Percentiles rank a stretch among this genome's conserved stretches.
Conservation (phyloP, 257 asterid species). For the Coffea canephora region DNA sequence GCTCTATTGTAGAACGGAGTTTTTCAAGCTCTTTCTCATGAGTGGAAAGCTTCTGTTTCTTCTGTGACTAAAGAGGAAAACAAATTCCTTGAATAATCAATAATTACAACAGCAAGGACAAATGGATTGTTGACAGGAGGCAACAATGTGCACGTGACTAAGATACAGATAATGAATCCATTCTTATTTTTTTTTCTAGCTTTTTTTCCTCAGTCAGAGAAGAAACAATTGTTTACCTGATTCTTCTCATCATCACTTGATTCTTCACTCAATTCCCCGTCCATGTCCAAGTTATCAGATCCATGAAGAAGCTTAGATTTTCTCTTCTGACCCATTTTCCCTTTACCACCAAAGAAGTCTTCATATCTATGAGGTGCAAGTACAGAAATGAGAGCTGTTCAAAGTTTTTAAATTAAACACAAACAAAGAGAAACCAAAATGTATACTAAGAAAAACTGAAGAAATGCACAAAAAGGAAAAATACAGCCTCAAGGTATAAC, state of each 20-base stretch:
- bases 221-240: conserved; percentile 5
- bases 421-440: background rate
- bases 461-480: conserved; percentile 9
- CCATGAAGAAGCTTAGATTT: conserved; percentile 38
- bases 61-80: conserved; percentile 31
- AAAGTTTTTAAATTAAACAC: conserved; percentile 4
- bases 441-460: background rate
- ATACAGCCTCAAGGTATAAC: background rate
- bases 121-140: conserved; percentile 2
- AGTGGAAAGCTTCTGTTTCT: conserved; percentile 59
- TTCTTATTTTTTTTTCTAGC: background rate
- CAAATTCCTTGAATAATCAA: background rate
- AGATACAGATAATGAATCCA: background rate
- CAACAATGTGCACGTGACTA: background rate
- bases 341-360: conserved; percentile 66
- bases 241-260: conserved; percentile 33
- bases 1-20: conserved; percentile 59
- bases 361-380: conserved; percentile 54
- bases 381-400: conserved; percentile 12
- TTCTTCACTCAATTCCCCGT: conserved; percentile 31
- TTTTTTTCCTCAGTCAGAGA: background rate
- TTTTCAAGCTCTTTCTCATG: conserved; percentile 76
- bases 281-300: conserved; percentile 52
- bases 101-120: conserved; percentile 2
- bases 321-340: conserved; percentile 42